Percentiles rank a stretch among this genome's conserved stretches.
Conservation (phyloP, 768 basidiomycete species). For the Wakefieldia striispora region DNA sequence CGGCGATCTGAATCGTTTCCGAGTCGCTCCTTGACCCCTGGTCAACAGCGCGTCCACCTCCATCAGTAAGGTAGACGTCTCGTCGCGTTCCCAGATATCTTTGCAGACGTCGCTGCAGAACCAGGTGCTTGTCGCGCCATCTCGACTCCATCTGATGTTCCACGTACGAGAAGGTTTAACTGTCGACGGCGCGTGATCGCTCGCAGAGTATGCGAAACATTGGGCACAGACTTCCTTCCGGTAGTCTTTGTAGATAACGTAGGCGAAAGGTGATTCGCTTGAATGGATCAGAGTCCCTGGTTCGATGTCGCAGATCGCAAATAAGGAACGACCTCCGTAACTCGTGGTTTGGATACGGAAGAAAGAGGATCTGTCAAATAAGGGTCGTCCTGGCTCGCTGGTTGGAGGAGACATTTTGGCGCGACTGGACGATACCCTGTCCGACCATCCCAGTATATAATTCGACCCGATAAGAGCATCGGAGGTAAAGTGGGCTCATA, state of each 20-base stretch:
- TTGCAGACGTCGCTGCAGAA: conserved; percentile 56
- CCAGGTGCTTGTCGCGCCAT: conserved; percentile 44
- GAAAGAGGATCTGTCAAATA: conserved; percentile 10
- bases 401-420: conserved; percentile 5
- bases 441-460: not conserved
- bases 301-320: conserved; percentile 41
- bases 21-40: conserved; percentile 30
- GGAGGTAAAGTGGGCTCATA: no score
- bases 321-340: conserved; percentile 54
- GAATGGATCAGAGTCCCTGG: conserved; percentile 44
- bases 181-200: conserved; percentile 21
- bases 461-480: not conserved
- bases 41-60: conserved; percentile 36
- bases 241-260: conserved; percentile 59
- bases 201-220: conserved; percentile 58
- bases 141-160: conserved; percentile 37
- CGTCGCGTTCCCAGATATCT: conserved; percentile 40
- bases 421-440: not conserved
- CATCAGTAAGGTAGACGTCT: conserved; percentile 31
- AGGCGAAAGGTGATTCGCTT: conserved; percentile 50
- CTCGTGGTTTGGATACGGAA: conserved; percentile 34
- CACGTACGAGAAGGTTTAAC: conserved; percentile 37
- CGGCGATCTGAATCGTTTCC: conserved; percentile 27
- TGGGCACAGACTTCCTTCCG: conserved; percentile 64
- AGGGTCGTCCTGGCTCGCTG: not conserved